Conservation (phyloP, 2,329 filamentous ascomycete species). For the Fusarium euwallaceae region DNA sequence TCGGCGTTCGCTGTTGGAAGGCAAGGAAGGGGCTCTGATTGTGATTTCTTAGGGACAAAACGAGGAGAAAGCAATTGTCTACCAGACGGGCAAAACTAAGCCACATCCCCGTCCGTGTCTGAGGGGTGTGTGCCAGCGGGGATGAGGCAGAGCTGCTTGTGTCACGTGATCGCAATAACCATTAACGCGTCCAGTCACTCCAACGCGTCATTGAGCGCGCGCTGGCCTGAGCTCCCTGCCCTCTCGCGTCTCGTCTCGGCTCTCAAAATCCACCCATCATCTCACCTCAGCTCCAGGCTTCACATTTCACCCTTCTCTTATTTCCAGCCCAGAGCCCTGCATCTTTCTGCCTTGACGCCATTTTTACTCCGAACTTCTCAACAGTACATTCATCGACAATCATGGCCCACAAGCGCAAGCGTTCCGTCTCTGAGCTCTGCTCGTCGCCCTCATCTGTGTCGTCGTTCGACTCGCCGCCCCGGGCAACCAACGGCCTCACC, state of each 20-base stretch:
- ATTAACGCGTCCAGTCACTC: not conserved
- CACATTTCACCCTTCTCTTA: not conserved
- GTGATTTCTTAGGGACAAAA: too few relatives aligned
- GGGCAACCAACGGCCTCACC: conserved; percentile 47
- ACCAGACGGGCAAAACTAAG: too few relatives aligned
- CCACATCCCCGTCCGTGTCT: too few relatives aligned
- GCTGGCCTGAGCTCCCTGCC: not conserved
- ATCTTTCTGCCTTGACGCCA: not conserved
- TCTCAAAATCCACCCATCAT: conserved; percentile 5
- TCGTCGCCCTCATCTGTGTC: conserved; percentile 60
- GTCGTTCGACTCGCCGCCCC: conserved; percentile 56
- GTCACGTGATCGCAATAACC: too few relatives aligned
- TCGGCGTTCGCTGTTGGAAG: too few relatives aligned
- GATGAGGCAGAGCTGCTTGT: too few relatives aligned
- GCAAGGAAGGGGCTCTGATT: too few relatives aligned
- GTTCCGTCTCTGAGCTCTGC: conserved; percentile 70
- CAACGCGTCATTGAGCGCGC: not conserved
- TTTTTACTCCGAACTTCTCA: not conserved
- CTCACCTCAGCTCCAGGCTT: conserved; percentile 17
- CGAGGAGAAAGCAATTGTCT: too few relatives aligned
- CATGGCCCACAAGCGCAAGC: conserved; percentile 72
- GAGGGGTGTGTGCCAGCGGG: too few relatives aligned
- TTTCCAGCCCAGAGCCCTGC: not conserved
- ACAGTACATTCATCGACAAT: not conserved
- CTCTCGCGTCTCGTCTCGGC: not conserved